Evolutionary conservation across 305 asterid species (phyloP).

Genomic region (Andrographis paniculata): DNA sequence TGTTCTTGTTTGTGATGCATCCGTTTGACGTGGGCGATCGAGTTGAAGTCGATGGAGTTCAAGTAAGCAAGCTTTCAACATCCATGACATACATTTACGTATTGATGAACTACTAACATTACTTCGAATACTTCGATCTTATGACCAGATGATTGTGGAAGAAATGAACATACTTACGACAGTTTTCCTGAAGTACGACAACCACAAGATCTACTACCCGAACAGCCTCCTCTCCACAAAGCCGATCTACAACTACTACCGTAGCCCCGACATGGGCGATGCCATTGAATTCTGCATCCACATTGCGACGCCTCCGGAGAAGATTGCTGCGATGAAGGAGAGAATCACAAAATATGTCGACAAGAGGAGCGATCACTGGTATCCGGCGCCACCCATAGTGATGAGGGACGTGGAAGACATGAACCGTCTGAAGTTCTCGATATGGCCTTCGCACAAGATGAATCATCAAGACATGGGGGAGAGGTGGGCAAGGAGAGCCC

Average conservation of each 20-base stretch:
- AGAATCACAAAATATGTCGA: slow-evolving; percentile 33
- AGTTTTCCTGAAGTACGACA: slow-evolving; percentile 31
- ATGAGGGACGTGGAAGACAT: slow-evolving; percentile 32
- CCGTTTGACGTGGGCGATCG: slow-evolving; percentile 32
- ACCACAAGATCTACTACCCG: slow-evolving; percentile 36
- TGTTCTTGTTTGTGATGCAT: too few species aligned
- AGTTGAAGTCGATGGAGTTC: slow-evolving; percentile 28
- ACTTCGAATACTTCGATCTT: too few species aligned
- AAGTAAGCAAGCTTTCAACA: slow-evolving; percentile 14
- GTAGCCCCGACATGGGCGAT: slow-evolving; percentile 52
- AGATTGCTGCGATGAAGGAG: slow-evolving; percentile 34
- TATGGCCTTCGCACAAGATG: slow-evolving; percentile 39
- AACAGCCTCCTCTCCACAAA: slow-evolving; percentile 31
- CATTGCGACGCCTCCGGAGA: slow-evolving; percentile 37
- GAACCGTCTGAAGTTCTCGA: slow-evolving; percentile 27
- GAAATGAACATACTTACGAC: slow-evolving; percentile 45
- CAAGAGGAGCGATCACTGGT: slow-evolving; percentile 42
- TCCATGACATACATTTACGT: background rate
- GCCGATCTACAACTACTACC: slow-evolving; percentile 35
- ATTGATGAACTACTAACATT: too few species aligned
- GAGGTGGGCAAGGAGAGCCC: slow-evolving; percentile 34
- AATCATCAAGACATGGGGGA: slow-evolving; percentile 39
- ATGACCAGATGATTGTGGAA: slow-evolving; percentile 50
- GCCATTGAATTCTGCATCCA: slow-evolving; percentile 32
- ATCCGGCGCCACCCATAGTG: slow-evolving; percentile 26